Evolutionary conservation across 371 early-diverging fungal species (phyloP).

Genomic region (Dichotomocladium elegans): DNA sequence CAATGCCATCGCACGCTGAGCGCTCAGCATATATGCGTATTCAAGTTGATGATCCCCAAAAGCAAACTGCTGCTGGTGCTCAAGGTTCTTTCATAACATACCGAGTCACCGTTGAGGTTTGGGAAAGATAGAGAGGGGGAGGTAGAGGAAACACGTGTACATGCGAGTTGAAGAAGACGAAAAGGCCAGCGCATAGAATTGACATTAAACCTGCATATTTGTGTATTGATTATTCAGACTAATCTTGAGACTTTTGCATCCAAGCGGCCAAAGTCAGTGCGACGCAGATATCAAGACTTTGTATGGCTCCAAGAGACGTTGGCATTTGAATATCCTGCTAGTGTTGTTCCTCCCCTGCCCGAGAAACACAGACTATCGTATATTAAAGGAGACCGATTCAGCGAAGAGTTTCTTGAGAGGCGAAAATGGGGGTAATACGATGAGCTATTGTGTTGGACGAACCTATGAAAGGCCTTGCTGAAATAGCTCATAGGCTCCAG

Average conservation of each 20-base stretch:
- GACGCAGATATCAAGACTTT: conserved; percentile 93
- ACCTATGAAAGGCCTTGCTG: not conserved
- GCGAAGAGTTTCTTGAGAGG: conserved; percentile 82
- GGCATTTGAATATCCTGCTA: conserved; percentile 67
- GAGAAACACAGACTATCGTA: conserved; percentile 91
- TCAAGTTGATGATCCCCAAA: conserved; percentile 74
- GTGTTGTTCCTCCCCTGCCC: conserved; percentile 89
- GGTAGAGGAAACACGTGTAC: not conserved
- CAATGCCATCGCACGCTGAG: conserved; percentile 7
- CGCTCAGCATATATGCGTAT: conserved; percentile 26
- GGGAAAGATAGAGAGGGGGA: not conserved
- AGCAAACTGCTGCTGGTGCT: conserved; percentile 20
- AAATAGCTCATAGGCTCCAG: conserved; percentile 47
- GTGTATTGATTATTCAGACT: conserved; percentile 48
- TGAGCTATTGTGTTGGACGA: not conserved
- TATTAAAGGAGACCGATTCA: conserved; percentile 92
- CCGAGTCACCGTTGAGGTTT: conserved; percentile 28
- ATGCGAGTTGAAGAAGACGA: not conserved
- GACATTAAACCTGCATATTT: not conserved
- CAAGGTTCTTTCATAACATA: conserved; percentile 30
- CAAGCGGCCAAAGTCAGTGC: conserved; percentile 48
- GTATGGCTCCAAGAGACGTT: conserved; percentile 80
- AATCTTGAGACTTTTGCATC: conserved; percentile 46
- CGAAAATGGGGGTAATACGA: conserved; percentile 56
- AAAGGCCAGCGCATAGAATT: too few relatives aligned